These are phyloP conservation scores for Cucurbita ficifolia DNA, from an alignment of 306 rosid genomes.

Conservation along the genomic window DNA sequence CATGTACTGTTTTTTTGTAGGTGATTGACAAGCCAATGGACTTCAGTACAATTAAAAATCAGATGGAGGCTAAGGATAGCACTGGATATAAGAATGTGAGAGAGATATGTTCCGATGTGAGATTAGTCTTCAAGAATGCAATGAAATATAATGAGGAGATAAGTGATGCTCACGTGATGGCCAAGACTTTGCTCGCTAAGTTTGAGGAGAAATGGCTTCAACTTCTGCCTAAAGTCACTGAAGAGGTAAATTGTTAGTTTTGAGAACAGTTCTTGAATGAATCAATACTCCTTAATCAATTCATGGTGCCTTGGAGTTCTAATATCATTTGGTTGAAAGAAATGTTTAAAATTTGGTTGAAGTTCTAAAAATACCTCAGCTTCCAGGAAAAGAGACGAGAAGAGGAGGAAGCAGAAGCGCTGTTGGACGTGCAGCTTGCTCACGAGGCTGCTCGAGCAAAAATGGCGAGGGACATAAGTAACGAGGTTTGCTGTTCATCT, in stretches of 20 bases:
- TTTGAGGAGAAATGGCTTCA: slow-evolving; percentile 92
- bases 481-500: slow-evolving; percentile 36
- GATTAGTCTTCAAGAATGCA: slow-evolving; percentile 74
- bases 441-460: slow-evolving; percentile 75
- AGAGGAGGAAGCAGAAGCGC: slow-evolving; percentile 72
- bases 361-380: background rate
- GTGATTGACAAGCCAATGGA: slow-evolving; percentile 98
- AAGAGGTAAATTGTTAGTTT: slow-evolving; percentile 42
- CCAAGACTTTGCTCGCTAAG: slow-evolving; percentile 67
- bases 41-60: slow-evolving; percentile 75
- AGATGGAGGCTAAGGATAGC: slow-evolving; percentile 78
- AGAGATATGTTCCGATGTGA: slow-evolving; percentile 66
- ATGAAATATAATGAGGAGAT: slow-evolving; percentile 78
- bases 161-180: slow-evolving; percentile 86
- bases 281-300: background rate
- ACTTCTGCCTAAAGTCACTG: slow-evolving; percentile 72
- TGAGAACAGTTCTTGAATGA: background rate
- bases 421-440: slow-evolving; percentile 54
- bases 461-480: slow-evolving; percentile 62
- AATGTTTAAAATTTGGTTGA: background rate
- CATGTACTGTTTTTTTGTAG: slow-evolving; percentile 22
- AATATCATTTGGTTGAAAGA: background rate
- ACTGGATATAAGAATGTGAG: slow-evolving; percentile 75
- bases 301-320: background rate
- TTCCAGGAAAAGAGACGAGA: slow-evolving; percentile 69